Conservation (phyloP, 768 basidiomycete genomes). For the Zangia roseola region DNA sequence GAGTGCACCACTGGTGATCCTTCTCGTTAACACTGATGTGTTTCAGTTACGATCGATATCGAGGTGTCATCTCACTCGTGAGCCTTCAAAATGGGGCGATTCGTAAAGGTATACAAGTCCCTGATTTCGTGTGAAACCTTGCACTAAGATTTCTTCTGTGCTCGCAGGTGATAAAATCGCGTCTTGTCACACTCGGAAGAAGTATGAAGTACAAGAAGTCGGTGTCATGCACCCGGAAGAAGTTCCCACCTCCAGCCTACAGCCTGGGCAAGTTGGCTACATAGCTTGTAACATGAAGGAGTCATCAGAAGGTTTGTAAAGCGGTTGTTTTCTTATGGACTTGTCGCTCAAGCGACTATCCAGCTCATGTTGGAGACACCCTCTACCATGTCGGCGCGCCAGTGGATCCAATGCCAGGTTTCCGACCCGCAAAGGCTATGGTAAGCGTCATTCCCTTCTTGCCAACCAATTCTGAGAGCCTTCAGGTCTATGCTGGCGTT, state of each 20-base stretch:
- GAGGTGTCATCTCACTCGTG: conserved; percentile 92
- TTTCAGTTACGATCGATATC: conserved; percentile 86
- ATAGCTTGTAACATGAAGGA: conserved; percentile 98
- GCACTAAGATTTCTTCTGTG: neutral
- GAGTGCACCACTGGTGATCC: conserved; percentile 25
- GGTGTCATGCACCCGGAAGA: conserved; percentile 92
- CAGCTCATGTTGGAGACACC: conserved; percentile 95
- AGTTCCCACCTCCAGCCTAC: conserved; percentile 62
- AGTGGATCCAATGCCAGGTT: conserved; percentile 85
- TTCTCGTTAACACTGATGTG: conserved; percentile 9
- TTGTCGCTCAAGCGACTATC: conserved; percentile 2
- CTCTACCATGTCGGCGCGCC: conserved; percentile 69
- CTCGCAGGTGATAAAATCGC: conserved; percentile 81
- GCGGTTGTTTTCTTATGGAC: neutral
- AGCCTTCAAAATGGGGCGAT: conserved; percentile 78
- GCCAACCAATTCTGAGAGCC: neutral
- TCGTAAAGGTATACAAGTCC: conserved; percentile 61
- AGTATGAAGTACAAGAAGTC: conserved; percentile 85
- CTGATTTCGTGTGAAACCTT: neutral
- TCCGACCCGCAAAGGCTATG: conserved; percentile 93
- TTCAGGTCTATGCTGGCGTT: conserved; percentile 88
- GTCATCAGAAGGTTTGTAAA: conserved; percentile 74
- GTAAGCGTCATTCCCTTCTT: conserved; percentile 37
- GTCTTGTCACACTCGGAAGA: conserved; percentile 81
- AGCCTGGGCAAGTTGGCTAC: conserved; percentile 83